Evolutionary conservation across 257 asterid species (phyloP).

Genomic region (Knoxia roxburghii): DNA sequence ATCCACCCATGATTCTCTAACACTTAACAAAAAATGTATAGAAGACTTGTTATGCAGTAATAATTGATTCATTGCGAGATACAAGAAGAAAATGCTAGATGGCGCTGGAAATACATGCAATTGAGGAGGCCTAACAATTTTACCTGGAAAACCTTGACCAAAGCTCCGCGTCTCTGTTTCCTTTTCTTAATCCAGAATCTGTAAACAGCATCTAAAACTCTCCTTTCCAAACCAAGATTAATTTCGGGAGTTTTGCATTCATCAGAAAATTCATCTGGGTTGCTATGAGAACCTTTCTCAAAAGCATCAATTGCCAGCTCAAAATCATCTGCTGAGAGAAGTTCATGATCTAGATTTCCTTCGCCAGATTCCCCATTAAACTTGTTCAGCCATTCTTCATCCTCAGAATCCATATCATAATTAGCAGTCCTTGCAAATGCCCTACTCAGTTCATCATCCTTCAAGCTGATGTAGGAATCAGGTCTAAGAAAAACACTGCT

Average conservation of each 20-base stretch:
- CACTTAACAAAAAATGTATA: background rate
- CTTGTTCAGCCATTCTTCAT: conserved; percentile 66
- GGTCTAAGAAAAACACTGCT: conserved; percentile 45
- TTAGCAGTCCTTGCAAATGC: conserved; percentile 54
- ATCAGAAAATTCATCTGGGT: conserved; percentile 50
- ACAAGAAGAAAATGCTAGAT: background rate
- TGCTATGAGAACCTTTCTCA: conserved; percentile 54
- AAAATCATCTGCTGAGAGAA: conserved; percentile 48
- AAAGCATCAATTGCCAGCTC: conserved; percentile 75
- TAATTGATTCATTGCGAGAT: background rate
- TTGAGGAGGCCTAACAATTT: conserved; percentile 10
- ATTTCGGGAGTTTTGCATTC: conserved; percentile 39
- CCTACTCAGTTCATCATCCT: conserved; percentile 68
- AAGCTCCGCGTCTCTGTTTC: conserved; percentile 57
- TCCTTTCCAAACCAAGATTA: conserved; percentile 41
- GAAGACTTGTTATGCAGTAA: no score
- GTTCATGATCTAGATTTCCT: conserved; percentile 30
- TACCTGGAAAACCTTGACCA: conserved; percentile 83
- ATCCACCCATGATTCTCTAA: background rate
- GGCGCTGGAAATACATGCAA: background rate
- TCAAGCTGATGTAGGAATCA: conserved; percentile 50
- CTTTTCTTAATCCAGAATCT: conserved; percentile 70
- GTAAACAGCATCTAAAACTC: conserved; percentile 56
- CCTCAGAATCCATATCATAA: conserved; percentile 91
- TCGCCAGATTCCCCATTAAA: conserved; percentile 30